Evolutionary conservation across 116 monocot genomes (phyloP).

Genomic region (Zostera marina): DNA sequence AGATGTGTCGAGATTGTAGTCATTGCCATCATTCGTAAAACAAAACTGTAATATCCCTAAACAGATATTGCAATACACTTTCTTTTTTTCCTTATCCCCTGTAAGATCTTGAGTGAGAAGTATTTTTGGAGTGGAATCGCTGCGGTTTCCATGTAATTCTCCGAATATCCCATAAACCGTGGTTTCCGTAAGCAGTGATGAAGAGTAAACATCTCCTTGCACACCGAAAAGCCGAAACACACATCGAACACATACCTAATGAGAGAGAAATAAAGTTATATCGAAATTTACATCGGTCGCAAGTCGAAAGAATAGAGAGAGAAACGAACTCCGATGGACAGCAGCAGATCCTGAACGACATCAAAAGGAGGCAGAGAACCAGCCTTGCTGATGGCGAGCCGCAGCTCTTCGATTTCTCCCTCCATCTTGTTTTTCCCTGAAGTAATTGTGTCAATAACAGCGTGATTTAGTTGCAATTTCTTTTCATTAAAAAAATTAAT

Average conservation of each 20-base stretch:
- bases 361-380: slow-evolving; percentile 13
- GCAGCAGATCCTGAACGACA: slow-evolving; percentile 14
- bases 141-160: slow-evolving; percentile 12
- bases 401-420: slow-evolving; percentile 1
- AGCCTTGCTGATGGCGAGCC: slow-evolving; percentile 1
- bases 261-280: slow-evolving; percentile 1
- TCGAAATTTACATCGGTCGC: neutral
- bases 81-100: slow-evolving; percentile 7
- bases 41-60: slow-evolving; percentile 60
- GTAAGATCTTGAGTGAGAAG: slow-evolving; percentile 3
- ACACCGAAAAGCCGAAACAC: slow-evolving; percentile 56
- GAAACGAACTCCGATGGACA: slow-evolving; percentile 17
- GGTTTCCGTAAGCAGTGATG: slow-evolving; percentile 25
- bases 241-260: slow-evolving; percentile 67
- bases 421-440: no score
- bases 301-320: neutral
- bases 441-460: neutral
- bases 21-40: slow-evolving; percentile 7
- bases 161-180: slow-evolving; percentile 22
- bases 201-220: slow-evolving; percentile 25
- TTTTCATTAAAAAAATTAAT: neutral
- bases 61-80: slow-evolving; percentile 48
- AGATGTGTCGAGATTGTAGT: slow-evolving; percentile 5
- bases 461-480: neutral
- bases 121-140: slow-evolving; percentile 6